phyloP scores from a whole-genome alignment of 495 filamentous ascomycete species.

The Penicillium cosmopolitanum region DNA sequence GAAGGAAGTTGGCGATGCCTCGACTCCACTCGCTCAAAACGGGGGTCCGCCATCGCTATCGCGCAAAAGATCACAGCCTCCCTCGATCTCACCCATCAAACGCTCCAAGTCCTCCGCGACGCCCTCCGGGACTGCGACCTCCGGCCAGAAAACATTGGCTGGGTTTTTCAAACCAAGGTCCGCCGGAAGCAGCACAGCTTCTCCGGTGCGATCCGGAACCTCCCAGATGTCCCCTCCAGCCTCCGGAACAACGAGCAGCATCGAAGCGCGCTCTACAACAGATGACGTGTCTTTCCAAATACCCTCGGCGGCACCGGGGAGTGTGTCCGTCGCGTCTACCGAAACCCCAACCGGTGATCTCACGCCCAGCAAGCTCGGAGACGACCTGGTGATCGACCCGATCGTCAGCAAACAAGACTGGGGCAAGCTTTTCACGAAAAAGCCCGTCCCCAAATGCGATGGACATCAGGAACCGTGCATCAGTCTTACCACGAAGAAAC shows the following conservation, averaged over 20 bases:
- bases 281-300: not conserved
- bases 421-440: slow-evolving; percentile 81
- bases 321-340: not conserved
- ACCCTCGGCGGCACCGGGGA: not conserved
- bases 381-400: slow-evolving; percentile 62
- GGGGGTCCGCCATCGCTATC: slow-evolving; percentile 19
- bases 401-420: slow-evolving; percentile 80
- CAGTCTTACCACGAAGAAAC: slow-evolving; percentile 79
- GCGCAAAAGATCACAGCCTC: slow-evolving; percentile 37
- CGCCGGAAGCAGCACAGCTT: not conserved
- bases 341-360: not conserved
- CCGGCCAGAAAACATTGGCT: slow-evolving; percentile 75
- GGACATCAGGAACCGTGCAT: slow-evolving; percentile 84
- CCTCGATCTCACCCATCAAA: slow-evolving; percentile 36
- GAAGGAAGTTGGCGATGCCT: not conserved
- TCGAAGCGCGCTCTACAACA: not conserved
- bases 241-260: not conserved
- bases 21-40: not conserved
- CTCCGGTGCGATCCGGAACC: not conserved
- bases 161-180: slow-evolving; percentile 75
- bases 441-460: slow-evolving; percentile 75
- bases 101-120: slow-evolving; percentile 48
- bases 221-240: not conserved
- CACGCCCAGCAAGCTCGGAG: slow-evolving; percentile 11
- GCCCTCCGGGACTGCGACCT: slow-evolving; percentile 27